Base-by-base conservation (phyloP, 2,329 filamentous ascomycete genomes). In the Ophiostoma tasmaniense region DNA sequence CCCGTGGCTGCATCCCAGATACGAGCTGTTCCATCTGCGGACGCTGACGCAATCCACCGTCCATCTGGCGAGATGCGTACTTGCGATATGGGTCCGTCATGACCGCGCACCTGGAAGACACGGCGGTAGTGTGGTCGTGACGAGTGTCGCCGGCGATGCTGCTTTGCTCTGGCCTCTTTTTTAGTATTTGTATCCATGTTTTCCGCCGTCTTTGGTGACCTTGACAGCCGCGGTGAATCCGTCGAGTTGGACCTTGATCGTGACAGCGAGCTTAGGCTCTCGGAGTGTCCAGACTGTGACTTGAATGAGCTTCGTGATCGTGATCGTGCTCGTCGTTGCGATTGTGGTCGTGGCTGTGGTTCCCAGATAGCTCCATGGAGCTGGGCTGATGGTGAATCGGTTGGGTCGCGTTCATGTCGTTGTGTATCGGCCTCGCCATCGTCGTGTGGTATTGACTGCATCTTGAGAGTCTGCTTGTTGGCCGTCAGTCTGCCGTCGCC, bases 21-120 rank as follows among this genome's bases (percentile, higher is more conserved):
- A 78, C 95, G 96, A 76, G 97, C 86, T 8, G 92, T 95, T 68
- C 87, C 90, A 79, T 99, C 95, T 25, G 94, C 92, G 42, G 92
- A 96, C 67, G 90, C 90, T 72, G 90, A 95, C 25, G 95, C 95
- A 73, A 99, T 91, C 87, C 91, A 95, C 39, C 86, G 85, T 5
- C 93, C 92, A 79, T 97, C 90, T 0, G 94, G 95, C 1, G 93
- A 97, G 79, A 97, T 96, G 74, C 91, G 90, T 66, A 96, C 92
- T 68, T 92, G 89, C 1, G 93, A 90, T 1, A 98, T 87, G 28
- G 91, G 89, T 71, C 89, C 88, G 66, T 86, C 84, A 80, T 98
- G 94, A 1, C 93, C 93, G 71, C 84, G 85, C 25, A 97, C 84
- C 25, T 90, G 84, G 72, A 93, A 85, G 67, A 87, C 86, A 42